Conservation (phyloP, 2,329 filamentous ascomycete species). For the Grosmannia clavigera region DNA sequence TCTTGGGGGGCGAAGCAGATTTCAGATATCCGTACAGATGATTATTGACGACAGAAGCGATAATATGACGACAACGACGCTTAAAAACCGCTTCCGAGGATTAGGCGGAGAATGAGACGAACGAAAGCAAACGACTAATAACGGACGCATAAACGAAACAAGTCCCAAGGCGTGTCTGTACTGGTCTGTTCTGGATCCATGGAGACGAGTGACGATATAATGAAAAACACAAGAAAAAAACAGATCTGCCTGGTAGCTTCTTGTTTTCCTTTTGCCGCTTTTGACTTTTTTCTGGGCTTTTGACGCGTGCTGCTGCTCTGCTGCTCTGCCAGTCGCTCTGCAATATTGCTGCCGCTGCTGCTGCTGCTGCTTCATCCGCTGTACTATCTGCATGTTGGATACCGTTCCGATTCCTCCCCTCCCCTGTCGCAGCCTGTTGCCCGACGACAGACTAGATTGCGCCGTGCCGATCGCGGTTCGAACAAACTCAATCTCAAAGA, state of each 20-base stretch:
- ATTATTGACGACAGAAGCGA: constrained; percentile 3
- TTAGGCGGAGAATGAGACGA: background rate
- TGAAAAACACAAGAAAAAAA: background rate
- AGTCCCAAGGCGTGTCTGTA: background rate
- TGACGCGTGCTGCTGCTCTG: constrained; percentile 1
- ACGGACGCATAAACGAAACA: background rate
- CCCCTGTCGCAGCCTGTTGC: constrained; percentile 4
- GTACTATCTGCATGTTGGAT: constrained; percentile 11
- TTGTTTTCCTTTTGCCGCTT: background rate
- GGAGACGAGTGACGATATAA: constrained; percentile 1
- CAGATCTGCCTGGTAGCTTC: background rate
- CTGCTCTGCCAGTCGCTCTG: constrained; percentile 5
- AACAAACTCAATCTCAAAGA: background rate
- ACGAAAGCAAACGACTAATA: background rate
- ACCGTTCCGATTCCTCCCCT: constrained; percentile 3
- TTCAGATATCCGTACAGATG: constrained; percentile 1
- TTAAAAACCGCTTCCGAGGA: background rate
- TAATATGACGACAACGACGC: background rate
- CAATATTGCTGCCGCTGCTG: constrained; percentile 7
- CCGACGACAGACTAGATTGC: background rate
- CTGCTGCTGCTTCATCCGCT: constrained; percentile 10
- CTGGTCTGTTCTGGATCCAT: constrained; percentile 2
- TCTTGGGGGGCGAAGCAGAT: background rate
- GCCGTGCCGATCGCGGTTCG: background rate
- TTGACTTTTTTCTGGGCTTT: background rate